Evolutionary conservation across 352 stramenopile species (phyloP).

Genomic region (Chrysophaeum taylorii): DNA sequence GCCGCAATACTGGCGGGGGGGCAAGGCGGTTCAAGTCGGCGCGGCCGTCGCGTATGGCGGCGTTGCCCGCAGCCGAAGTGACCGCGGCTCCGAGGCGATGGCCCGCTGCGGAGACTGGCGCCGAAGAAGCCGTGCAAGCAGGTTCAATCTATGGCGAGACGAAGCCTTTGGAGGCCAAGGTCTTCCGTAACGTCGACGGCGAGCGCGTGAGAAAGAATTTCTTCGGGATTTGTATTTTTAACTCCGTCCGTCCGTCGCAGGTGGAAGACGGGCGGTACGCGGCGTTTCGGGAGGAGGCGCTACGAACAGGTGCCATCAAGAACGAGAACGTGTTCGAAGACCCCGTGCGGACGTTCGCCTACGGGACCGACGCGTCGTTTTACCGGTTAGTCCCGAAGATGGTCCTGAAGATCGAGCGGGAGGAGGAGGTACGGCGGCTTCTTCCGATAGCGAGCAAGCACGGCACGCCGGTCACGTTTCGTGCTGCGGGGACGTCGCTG

Average conservation of each 20-base stretch:
- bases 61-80: neutral
- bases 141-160: neutral
- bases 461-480: slow-evolving; percentile 9
- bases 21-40: neutral
- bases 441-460: neutral
- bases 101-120: neutral
- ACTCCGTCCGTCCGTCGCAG: no score
- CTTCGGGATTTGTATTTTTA: no score
- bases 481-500: slow-evolving; percentile 7
- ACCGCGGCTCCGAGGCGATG: neutral
- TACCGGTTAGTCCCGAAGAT: slow-evolving; percentile 9
- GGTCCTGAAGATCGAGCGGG: slow-evolving; percentile 1
- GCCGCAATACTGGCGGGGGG: no score
- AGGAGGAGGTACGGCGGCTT: neutral
- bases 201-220: no score
- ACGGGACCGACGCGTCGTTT: slow-evolving; percentile 9
- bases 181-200: slow-evolving; percentile 8
- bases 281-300: neutral
- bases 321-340: neutral
- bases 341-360: slow-evolving; percentile 9
- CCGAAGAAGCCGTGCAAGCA: neutral
- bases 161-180: neutral
- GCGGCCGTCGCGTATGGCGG: neutral
- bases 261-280: slow-evolving; percentile 6
- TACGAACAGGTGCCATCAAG: neutral